Conservation (phyloP, 2,329 filamentous ascomycete species). For the Scedosporium aurantiacum region DNA sequence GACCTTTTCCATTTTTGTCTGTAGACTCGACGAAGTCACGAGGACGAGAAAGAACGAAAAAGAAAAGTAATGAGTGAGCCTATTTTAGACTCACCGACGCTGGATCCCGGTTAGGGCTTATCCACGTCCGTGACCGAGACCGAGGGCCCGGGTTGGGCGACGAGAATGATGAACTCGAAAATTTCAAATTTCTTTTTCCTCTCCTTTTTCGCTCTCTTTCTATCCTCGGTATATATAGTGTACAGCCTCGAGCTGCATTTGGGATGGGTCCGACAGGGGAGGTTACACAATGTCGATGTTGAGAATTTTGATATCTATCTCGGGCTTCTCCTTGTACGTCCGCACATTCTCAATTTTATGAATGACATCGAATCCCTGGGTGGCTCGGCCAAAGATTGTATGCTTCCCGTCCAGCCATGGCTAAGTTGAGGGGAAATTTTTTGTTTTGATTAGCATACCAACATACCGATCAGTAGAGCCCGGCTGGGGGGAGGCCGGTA, state of each 20-base stretch:
- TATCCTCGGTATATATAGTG: neutral
- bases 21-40: neutral
- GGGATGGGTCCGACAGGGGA: neutral
- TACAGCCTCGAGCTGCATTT: neutral
- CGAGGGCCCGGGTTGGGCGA: neutral
- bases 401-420: constrained; percentile 95
- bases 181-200: neutral
- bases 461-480: neutral
- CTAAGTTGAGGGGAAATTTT: constrained; percentile 21
- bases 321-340: constrained; percentile 83
- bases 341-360: constrained; percentile 89
- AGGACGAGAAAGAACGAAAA: neutral
- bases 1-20: neutral
- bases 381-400: constrained; percentile 86
- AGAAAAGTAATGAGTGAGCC: neutral
- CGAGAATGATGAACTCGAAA: neutral
- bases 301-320: constrained; percentile 95
- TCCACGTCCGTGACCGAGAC: neutral
- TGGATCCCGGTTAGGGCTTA: neutral
- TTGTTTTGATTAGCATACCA: neutral
- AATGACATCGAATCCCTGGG: constrained; percentile 85
- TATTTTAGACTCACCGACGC: neutral
- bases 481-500: neutral
- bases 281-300: constrained; percentile 58
- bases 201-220: neutral